Percentiles rank a stretch among this genome's conserved stretches.
Conservation (phyloP, 2,329 filamentous ascomycete genomes). For the Calonectria pteridis region DNA sequence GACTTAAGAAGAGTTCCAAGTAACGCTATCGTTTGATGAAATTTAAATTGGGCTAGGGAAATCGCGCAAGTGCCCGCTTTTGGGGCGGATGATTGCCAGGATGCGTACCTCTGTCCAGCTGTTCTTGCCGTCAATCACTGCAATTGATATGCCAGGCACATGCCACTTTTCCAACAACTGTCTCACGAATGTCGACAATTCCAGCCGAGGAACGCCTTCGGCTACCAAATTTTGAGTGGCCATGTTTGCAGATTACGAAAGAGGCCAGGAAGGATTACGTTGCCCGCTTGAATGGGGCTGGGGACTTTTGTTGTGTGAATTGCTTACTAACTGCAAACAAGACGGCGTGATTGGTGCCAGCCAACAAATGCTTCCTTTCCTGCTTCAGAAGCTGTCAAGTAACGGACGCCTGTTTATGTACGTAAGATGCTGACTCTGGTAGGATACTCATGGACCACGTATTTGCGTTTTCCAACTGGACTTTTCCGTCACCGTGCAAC, state of each 20-base stretch:
- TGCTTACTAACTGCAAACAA: background rate
- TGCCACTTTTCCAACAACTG: conserved; percentile 43
- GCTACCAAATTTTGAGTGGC: background rate
- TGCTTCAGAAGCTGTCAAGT: background rate
- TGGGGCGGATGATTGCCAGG: background rate
- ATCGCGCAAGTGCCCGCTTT: background rate
- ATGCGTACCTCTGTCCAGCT: conserved; percentile 49
- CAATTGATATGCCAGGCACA: conserved; percentile 57
- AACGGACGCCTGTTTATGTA: background rate
- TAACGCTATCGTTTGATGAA: background rate
- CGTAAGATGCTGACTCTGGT: no score
- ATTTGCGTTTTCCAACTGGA: no score
- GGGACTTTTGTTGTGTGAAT: background rate
- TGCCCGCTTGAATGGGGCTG: background rate
- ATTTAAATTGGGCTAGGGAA: background rate
- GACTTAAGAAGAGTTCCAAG: background rate
- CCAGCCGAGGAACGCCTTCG: background rate
- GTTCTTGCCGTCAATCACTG: conserved; percentile 53
- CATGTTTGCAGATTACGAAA: background rate
- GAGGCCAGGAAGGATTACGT: background rate
- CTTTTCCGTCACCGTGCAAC: no score
- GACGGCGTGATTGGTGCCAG: background rate
- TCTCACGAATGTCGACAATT: background rate
- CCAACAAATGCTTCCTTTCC: background rate
- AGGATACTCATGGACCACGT: no score